Percentiles rank a stretch among this genome's conserved stretches.
Evolutionary conservation across 495 filamentous ascomycete genomes (phyloP).

Genomic region (Recurvomyces mirabilis): DNA sequence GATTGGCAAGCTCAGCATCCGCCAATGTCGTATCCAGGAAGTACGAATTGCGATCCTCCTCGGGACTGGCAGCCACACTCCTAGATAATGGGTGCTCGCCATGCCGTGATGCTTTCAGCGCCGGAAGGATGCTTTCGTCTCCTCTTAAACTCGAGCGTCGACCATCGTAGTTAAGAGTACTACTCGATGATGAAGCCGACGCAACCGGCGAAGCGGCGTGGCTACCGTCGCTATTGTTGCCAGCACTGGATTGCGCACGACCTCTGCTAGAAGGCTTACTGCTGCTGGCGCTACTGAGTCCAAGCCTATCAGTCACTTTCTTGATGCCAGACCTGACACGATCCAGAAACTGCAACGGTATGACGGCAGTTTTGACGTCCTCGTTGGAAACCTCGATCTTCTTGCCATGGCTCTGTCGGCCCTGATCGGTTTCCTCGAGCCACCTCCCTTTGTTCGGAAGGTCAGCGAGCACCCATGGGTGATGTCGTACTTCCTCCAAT

Average conservation of each 20-base stretch:
- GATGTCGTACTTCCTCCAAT: conserved; percentile 84
- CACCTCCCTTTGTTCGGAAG: conserved; percentile 63
- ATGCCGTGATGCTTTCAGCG: conserved; percentile 35
- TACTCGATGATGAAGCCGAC: conserved; percentile 37
- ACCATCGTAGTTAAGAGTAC: conserved; percentile 42
- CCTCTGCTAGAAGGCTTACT: conserved; percentile 15
- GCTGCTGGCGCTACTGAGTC: conserved; percentile 21
- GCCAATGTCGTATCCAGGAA: conserved; percentile 24
- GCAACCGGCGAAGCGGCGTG: conserved; percentile 4
- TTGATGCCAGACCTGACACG: conserved; percentile 54
- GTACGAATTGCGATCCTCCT: conserved; percentile 36
- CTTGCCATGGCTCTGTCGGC: conserved; percentile 65
- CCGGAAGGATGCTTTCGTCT: conserved; percentile 55
- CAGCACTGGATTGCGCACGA: conserved; percentile 27
- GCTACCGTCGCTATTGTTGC: conserved; percentile 13
- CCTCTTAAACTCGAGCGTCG: conserved; percentile 60
- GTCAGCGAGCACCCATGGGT: conserved; percentile 85
- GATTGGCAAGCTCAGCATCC: not conserved
- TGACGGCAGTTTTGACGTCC: conserved; percentile 82
- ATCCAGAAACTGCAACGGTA: conserved; percentile 76
- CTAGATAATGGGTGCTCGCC: conserved; percentile 72
- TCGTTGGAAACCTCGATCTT: conserved; percentile 85
- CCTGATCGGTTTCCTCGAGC: conserved; percentile 90
- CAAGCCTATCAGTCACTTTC: conserved; percentile 35
- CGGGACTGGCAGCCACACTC: conserved; percentile 66